These are phyloP conservation scores for Solanum ossicruentum DNA, from an alignment of 257 asterid genomes.

Conservation along the genomic window DNA sequence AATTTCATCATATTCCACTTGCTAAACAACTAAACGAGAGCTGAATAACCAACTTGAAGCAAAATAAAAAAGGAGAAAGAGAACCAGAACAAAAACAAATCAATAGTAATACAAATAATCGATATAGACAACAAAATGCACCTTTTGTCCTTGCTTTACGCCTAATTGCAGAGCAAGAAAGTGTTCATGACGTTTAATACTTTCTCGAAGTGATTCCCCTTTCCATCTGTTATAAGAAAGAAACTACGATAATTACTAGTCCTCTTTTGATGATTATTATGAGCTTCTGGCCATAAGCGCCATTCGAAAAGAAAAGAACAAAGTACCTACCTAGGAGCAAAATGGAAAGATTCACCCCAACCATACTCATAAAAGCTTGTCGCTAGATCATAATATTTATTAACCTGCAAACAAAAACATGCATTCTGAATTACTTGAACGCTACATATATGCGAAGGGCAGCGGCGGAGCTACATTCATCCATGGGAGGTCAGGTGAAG, in stretches of 20 bases:
- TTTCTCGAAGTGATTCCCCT: slow-evolving; percentile 8
- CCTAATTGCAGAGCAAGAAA: slow-evolving; percentile 7
- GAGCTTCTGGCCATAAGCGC: background rate
- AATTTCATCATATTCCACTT: background rate
- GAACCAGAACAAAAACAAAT: background rate
- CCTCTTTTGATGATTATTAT: background rate
- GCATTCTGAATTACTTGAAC: background rate
- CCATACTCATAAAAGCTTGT: slow-evolving; percentile 7
- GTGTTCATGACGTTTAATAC: slow-evolving; percentile 6
- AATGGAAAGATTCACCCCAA: slow-evolving; percentile 12
- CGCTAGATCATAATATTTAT: slow-evolving; percentile 7
- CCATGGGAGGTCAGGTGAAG: too few relatives aligned
- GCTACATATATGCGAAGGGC: too few relatives aligned
- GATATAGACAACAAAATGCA: background rate
- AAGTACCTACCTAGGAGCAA: slow-evolving; percentile 1
- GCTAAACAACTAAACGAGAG: background rate
- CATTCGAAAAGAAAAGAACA: background rate
- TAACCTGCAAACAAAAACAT: background rate
- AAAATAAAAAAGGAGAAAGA: background rate
- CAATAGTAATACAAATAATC: background rate
- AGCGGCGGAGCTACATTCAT: too few relatives aligned
- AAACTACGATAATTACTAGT: background rate
- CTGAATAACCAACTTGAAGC: background rate
- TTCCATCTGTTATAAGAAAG: slow-evolving; percentile 1
- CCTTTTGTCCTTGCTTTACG: slow-evolving; percentile 2